Percentiles rank a stretch among this genome's conserved stretches.
Evolutionary conservation across 164 flowering plant species (phyloP).

Genomic region (Vitis rupestris): DNA sequence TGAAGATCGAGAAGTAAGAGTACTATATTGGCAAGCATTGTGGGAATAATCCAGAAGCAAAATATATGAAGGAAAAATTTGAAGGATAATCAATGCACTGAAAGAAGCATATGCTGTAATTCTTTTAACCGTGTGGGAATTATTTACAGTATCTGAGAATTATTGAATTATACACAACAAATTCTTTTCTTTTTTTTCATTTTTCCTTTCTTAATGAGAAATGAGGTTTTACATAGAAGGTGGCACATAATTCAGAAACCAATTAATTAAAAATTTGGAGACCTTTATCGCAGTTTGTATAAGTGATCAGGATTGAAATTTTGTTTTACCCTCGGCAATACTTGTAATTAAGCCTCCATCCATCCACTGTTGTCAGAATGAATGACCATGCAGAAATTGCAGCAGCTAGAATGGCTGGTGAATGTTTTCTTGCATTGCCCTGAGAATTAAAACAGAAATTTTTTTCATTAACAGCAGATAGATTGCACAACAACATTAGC

Average conservation of each 20-base stretch:
- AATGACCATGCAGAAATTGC: slow-evolving; percentile 28
- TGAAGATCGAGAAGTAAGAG: background rate
- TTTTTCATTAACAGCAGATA: background rate
- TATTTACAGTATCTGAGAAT: no score
- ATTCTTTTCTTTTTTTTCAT: no score
- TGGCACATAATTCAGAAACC: no score
- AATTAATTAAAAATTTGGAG: no score
- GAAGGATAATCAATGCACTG: background rate
- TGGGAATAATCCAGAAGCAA: background rate
- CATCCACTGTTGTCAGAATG: slow-evolving; percentile 21
- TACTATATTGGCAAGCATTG: background rate
- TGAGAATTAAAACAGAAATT: background rate
- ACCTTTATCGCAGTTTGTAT: no score
- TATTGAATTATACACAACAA: no score
- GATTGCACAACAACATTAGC: background rate
- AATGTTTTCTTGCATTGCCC: background rate
- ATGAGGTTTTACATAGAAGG: no score
- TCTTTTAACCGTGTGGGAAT: no score
- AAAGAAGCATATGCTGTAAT: no score
- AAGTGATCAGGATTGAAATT: background rate
- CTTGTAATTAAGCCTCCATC: slow-evolving; percentile 13
- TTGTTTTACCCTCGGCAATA: slow-evolving; percentile 20
- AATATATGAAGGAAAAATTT: background rate
- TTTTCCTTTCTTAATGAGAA: no score
- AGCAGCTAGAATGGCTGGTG: slow-evolving; percentile 1